Percentiles rank a stretch among this genome's conserved stretches.
Evolutionary conservation across 805 yeast genomes (phyloP).

Genomic region (Nakazawaea ambrosiae): DNA sequence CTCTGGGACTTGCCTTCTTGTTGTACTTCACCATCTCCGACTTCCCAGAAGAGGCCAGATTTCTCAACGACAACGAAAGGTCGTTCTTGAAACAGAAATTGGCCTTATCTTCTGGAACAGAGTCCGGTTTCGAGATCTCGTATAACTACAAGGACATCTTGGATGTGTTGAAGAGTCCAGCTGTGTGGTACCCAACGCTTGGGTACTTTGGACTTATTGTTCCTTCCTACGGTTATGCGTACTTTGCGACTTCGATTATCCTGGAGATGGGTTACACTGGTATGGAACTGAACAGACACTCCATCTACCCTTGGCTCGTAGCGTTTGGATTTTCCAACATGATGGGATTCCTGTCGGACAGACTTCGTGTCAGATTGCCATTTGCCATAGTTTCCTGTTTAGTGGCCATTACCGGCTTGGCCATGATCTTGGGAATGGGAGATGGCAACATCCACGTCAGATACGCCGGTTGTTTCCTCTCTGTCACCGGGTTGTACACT

Average conservation of each 20-base stretch:
- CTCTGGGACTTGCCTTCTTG: constrained; percentile 22
- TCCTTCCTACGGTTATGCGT: constrained; percentile 74
- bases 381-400: constrained; percentile 19
- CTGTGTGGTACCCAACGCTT: constrained; percentile 50
- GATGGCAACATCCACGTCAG: constrained; percentile 29
- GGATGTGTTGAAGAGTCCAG: constrained; percentile 50
- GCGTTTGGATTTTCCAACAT: constrained; percentile 65
- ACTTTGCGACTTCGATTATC: constrained; percentile 64
- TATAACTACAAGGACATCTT: constrained; percentile 38
- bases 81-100: constrained; percentile 44
- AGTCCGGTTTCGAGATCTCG: constrained; percentile 43
- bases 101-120: constrained; percentile 32
- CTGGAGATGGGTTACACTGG: constrained; percentile 57
- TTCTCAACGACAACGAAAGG: constrained; percentile 32
- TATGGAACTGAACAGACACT: constrained; percentile 68
- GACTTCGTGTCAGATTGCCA: constrained; percentile 34
- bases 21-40: constrained; percentile 40
- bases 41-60: constrained; percentile 38
- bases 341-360: constrained; percentile 60
- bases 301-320: constrained; percentile 80
- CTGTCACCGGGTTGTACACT: constrained; percentile 44
- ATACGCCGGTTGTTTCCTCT: constrained; percentile 49
- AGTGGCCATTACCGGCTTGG: constrained; percentile 40
- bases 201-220: constrained; percentile 60
- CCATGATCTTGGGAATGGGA: constrained; percentile 37